phyloP scores from a whole-genome alignment of 2,329 filamentous ascomycete species.

The Cryphonectria parasitica region DNA sequence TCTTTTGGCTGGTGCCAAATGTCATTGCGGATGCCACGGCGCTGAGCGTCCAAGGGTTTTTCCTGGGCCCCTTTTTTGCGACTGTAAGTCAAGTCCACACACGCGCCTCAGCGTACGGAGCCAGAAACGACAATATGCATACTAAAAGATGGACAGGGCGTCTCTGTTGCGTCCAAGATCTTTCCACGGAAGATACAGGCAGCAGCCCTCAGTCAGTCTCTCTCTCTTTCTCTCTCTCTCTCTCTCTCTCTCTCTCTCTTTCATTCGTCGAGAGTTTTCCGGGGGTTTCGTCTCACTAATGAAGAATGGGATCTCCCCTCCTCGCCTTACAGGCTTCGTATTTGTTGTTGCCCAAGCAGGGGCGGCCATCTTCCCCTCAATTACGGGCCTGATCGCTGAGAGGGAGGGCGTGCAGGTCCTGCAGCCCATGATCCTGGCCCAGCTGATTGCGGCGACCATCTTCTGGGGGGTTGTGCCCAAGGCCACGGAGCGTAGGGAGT shows the following conservation, averaged over 20 bases:
- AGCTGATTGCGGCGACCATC: constrained; percentile 46
- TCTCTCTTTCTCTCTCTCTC: not conserved
- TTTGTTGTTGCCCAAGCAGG: constrained; percentile 57
- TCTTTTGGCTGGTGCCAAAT: constrained; percentile 57
- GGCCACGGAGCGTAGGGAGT: not conserved
- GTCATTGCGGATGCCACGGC: constrained; percentile 49
- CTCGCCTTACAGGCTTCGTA: constrained; percentile 42
- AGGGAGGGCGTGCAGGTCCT: constrained; percentile 36
- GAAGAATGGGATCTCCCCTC: not conserved
- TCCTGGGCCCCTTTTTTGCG: constrained; percentile 57
- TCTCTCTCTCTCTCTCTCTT: not conserved
- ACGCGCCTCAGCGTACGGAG: not conserved
- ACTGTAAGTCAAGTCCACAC: constrained; percentile 42
- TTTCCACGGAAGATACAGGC: constrained; percentile 51
- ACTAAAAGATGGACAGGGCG: constrained; percentile 41
- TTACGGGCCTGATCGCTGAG: constrained; percentile 53
- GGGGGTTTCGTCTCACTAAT: not conserved
- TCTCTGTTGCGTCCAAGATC: constrained; percentile 56
- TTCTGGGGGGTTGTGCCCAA: constrained; percentile 44
- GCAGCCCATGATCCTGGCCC: constrained; percentile 51
- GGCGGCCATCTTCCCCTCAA: constrained; percentile 53
- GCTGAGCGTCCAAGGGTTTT: constrained; percentile 57
- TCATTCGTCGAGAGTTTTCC: not conserved
- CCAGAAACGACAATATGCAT: not conserved
- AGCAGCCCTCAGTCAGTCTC: constrained; percentile 49